Base-by-base conservation (phyloP, 805 yeast genomes). In the Sporopachydermia quercuum region DNA sequence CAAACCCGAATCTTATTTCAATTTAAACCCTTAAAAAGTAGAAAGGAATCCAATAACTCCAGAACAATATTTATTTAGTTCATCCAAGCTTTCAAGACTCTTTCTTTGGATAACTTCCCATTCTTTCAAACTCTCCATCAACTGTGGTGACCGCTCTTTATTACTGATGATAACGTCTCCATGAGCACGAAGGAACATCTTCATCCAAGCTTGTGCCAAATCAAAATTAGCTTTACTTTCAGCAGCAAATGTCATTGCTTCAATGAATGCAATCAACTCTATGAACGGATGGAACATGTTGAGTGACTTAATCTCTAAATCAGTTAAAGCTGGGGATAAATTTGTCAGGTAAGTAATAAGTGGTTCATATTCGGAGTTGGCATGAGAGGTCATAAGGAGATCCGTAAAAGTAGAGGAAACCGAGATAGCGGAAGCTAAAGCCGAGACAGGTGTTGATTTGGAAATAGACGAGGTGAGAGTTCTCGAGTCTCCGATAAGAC, bases 291-390 rank as follows among this genome's bases (percentile, higher is more conserved):
- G n/a, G 30, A 23, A 23, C 0, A 56, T 45, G 47, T 75, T 70
- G 45, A 91, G 57, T 2, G 96, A 79, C 50, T 93, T 75, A 42
- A 91, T 75, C 57, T 91, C 99, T 42, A 91, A 57, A 55, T 91
- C 97, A 17, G 85, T 68, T 2, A 71, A 59, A 1, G 95, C 67
- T 3, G 96, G 95, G 0, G 95, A 67, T 30, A 83, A 68, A 2
- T 54, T 52, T 5, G 75, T 62, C 19, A 91, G 54, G 49, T 63
- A 70, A 1, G 55, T 51, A 43, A 85, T 63, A 52, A 89, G 78
- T n/a, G n/a, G n/a, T n/a, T n/a, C n/a, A n/a, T n/a, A n/a, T n/a
- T n/a, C n/a, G n/a, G n/a, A n/a, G n/a, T n/a, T n/a, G n/a, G n/a
- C n/a, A n/a, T n/a, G n/a, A n/a, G n/a, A n/a, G n/a, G n/a, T n/a